A percentile compares a stretch with the other conserved stretches of the same genome.
phyloP scores from a whole-genome alignment of 192 early-diverging fungal genomes.

The Rhizophagus clarus region DNA sequence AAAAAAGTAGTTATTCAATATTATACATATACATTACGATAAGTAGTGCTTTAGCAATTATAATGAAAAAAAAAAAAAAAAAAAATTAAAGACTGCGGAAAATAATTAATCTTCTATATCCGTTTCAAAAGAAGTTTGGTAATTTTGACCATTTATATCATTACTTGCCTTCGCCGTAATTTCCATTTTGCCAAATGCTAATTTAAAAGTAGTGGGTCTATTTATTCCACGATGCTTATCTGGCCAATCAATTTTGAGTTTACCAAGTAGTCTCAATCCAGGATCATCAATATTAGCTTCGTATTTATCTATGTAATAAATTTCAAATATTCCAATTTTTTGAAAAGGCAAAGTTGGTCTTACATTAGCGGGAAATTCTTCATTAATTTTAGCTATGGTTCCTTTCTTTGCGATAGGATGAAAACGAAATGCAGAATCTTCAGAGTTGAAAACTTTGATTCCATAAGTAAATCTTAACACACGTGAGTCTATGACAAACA shows the following conservation, averaged over 20 bases:
- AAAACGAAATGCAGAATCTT: background rate
- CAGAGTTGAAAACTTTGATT: background rate
- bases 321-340: background rate
- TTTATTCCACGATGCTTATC: background rate
- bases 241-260: background rate
- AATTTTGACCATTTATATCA: background rate
- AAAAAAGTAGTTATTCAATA: too few relatives aligned
- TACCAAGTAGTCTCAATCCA: background rate
- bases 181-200: background rate
- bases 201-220: background rate
- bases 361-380: background rate
- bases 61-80: background rate
- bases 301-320: background rate
- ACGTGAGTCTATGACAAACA: constrained; percentile 24
- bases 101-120: background rate
- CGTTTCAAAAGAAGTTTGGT: background rate
- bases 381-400: background rate
- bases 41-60: too few relatives aligned
- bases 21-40: too few relatives aligned
- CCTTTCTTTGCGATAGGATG: background rate
- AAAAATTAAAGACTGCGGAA: background rate
- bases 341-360: background rate
- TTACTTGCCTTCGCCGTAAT: background rate
- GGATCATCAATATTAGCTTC: background rate
- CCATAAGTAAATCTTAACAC: constrained; percentile 5